These are phyloP conservation scores for Cornus controversa DNA, from an alignment of 148 eudicot species.

Conservation along the genomic window DNA sequence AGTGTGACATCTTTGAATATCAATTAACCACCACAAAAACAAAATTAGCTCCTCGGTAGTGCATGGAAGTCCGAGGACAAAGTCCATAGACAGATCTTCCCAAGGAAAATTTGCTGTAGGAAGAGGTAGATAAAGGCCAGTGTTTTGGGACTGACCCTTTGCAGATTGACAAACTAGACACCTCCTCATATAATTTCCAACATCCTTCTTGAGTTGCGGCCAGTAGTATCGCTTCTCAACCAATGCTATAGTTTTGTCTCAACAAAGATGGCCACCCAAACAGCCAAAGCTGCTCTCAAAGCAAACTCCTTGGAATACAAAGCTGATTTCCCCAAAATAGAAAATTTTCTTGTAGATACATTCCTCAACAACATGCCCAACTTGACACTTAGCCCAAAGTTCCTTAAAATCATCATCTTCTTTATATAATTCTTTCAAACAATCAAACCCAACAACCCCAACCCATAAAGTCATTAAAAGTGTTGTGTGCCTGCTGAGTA, in stretches of 20 bases:
- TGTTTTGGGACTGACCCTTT: background rate
- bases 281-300: background rate
- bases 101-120: background rate
- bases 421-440: background rate
- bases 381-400: background rate
- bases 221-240: background rate
- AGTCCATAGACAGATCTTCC: conserved; percentile 11
- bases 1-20: conserved; percentile 22
- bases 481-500: background rate
- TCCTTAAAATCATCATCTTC: conserved; percentile 1
- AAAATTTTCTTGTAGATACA: background rate
- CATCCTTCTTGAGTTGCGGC: background rate
- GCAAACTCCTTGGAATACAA: background rate
- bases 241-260: background rate
- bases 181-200: background rate
- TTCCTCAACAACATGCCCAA: background rate
- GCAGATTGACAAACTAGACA: background rate
- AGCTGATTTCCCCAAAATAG: conserved; percentile 1
- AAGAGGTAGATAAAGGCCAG: conserved; percentile 3
- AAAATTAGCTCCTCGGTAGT: conserved; percentile 5
- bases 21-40: conserved; percentile 18
- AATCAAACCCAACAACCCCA: background rate
- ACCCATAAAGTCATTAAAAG: no score
- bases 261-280: conserved; percentile 7
- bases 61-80: conserved; percentile 12